phyloP scores from a whole-genome alignment of 2,329 filamentous ascomycete genomes.

The Pseudogymnoascus sp. region DNA sequence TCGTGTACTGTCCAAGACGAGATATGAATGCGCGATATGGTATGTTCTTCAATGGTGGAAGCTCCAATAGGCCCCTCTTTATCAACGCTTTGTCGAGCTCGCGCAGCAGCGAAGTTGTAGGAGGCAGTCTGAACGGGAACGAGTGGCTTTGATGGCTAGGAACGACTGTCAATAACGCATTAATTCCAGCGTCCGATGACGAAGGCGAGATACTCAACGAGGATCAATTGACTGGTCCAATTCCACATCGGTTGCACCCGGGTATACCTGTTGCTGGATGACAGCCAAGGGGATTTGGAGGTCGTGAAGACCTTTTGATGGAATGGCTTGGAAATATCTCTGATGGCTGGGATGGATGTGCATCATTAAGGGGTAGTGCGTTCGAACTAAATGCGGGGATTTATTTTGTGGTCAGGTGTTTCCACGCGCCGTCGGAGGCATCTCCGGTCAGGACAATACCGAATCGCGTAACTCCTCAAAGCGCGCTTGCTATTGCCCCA shows the following conservation, averaged over 20 bases:
- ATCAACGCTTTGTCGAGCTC: not conserved
- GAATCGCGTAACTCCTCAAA: no score
- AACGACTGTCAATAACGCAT: slow-evolving; percentile 1
- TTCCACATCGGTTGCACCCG: not conserved
- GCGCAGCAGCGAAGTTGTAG: not conserved
- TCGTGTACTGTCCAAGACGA: not conserved
- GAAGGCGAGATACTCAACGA: not conserved
- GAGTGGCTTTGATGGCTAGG: not conserved
- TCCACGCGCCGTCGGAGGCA: no score
- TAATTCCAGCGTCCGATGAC: not conserved
- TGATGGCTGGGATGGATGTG: no score
- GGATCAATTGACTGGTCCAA: not conserved
- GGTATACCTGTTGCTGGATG: not conserved
- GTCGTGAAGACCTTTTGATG: no score
- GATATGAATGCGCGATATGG: not conserved
- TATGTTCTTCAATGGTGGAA: slow-evolving; percentile 2
- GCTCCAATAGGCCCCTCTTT: not conserved
- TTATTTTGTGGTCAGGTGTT: no score
- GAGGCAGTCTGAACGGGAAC: not conserved
- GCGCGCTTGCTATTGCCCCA: no score
- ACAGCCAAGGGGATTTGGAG: no score
- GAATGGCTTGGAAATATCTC: no score
- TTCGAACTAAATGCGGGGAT: no score
- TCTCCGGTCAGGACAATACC: no score
- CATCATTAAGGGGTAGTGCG: no score